Percentiles rank a stretch among this genome's conserved stretches.
Conservation (phyloP, 1,284 basidiomycete species). For the Malassezia dermatis region DNA sequence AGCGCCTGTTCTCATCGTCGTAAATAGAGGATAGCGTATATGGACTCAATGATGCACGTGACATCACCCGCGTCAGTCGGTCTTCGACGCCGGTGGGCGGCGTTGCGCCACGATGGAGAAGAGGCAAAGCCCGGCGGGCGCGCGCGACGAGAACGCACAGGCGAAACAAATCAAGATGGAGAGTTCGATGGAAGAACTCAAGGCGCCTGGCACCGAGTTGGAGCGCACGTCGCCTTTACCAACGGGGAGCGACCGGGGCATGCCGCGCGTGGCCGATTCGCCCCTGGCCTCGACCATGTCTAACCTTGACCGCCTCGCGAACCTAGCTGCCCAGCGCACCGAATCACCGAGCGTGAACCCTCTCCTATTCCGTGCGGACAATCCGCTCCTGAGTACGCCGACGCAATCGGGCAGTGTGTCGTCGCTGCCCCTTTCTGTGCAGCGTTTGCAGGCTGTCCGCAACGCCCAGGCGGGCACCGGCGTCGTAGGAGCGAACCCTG, state of each 20-base stretch:
- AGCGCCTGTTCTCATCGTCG: slow-evolving; percentile 53
- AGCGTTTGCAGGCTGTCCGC: slow-evolving; percentile 16
- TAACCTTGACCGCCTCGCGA: slow-evolving; percentile 15
- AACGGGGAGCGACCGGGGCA: neutral
- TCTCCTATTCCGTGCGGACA: neutral
- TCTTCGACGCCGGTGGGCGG: neutral
- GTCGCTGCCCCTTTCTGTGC: slow-evolving; percentile 11
- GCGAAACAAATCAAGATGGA: slow-evolving; percentile 15
- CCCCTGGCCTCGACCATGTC: neutral
- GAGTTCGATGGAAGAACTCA: neutral
- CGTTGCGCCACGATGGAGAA: slow-evolving; percentile 11
- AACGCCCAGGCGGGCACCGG: neutral
- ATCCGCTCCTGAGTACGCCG: slow-evolving; percentile 8
- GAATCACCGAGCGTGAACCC: neutral
- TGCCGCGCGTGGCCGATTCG: neutral
- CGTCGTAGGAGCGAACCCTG: neutral
- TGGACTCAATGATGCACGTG: neutral
- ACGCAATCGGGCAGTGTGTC: neutral
- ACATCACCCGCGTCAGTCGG: neutral
- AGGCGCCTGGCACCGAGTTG: neutral
- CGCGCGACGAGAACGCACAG: neutral
- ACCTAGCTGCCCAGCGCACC: slow-evolving; percentile 10
- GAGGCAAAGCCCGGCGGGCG: neutral
- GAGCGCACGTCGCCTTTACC: neutral
- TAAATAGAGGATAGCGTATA: neutral